Base-by-base conservation (phyloP, 257 asterid genomes). In the Euphrasia confusa region DNA sequence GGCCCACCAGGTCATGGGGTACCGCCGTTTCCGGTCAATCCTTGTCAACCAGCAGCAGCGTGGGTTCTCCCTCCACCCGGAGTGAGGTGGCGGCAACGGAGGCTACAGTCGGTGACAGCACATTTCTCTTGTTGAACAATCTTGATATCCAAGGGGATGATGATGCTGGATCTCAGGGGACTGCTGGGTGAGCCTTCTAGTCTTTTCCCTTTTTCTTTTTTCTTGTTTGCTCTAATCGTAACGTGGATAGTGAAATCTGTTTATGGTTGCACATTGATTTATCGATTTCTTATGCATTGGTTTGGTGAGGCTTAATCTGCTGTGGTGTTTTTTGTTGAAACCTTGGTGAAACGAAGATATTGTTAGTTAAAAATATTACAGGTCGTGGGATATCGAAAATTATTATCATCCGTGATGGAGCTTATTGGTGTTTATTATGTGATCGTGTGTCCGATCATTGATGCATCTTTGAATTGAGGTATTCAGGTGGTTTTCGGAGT, bases 61-160 rank as follows among this genome's bases (percentile, higher is more conserved):
- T 86, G 44, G 99, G 99, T 42, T 86, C 99, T 4, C 99, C 98
- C 1, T 91, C 95, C 7, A 85, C 89, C 79, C 83, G 95, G 68
- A 88, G 96, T 71, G 98, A 91, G 80, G 86, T 87, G 6, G 86
- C 89, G 6, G 95, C 92, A 9, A 58, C 76, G 75, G 81, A 89
- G 17, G 77, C 90, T 6, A 81, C 95, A 0, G 88, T 82, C 56
- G 78, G 84, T 58, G 98, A 85, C 26, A 82, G 76, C 59, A 81
- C 94, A 39, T 81, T 84, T 47, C 68, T 71, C 50, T 75, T 81
- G 78, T 65, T 91, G 69, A 84, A 80, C 78, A 82, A 79, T 48
- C 92, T 84, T 32, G 98, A 86, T 75, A 84, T 81, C 61, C 95
- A 84, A 57, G 97, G 86, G 28, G 97, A 91, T 70, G 97, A 91